Conservation (phyloP, 106 monocot species). For the Dactylorhiza incarnata region DNA sequence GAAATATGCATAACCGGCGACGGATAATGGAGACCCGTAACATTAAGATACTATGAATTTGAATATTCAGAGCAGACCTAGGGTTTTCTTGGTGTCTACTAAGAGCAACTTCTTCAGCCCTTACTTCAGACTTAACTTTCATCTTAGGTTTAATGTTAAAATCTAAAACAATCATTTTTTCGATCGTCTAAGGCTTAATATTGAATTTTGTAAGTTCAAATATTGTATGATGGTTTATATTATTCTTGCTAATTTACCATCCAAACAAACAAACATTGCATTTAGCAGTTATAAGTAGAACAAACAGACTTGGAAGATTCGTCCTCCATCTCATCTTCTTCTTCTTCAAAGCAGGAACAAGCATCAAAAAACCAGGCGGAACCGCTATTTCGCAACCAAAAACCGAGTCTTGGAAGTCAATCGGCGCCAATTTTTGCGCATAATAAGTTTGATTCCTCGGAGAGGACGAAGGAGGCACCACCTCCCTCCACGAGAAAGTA, state of each 20-base stretch:
- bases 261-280: too few species aligned
- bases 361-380: conserved; percentile 26
- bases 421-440: conserved; percentile 71
- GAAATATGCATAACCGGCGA: too few species aligned
- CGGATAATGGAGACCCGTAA: too few species aligned
- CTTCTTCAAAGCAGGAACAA: conserved; percentile 40
- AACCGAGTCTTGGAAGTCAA: conserved; percentile 34
- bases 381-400: conserved; percentile 10
- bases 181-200: too few species aligned
- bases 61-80: not conserved
- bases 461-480: conserved; percentile 29
- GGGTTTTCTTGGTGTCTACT: not conserved
- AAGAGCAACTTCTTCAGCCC: too few species aligned
- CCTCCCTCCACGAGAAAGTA: conserved; percentile 58
- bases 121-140: too few species aligned
- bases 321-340: not conserved
- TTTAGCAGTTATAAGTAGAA: too few species aligned
- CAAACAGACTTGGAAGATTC: not conserved
- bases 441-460: conserved; percentile 37
- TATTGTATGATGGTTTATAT: too few species aligned
- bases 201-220: too few species aligned
- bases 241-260: too few species aligned
- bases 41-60: not conserved
- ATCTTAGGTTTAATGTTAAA: too few species aligned
- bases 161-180: too few species aligned